Conservation (phyloP, 2,329 filamentous ascomycete species). For the Neofusicoccum umdonicola region DNA sequence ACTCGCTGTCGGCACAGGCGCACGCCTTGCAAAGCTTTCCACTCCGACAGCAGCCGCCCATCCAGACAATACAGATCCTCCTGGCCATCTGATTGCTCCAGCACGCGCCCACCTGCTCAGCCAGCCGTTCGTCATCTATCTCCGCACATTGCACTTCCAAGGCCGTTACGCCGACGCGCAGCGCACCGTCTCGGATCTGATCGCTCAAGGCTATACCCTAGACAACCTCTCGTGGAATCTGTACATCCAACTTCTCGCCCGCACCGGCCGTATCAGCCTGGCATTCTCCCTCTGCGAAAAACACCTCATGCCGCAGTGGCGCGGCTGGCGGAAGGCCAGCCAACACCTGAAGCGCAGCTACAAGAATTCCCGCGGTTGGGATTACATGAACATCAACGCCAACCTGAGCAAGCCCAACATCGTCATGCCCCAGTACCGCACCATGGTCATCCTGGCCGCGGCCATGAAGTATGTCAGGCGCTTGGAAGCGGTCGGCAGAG, state of each 20-base stretch:
- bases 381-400: slow-evolving; percentile 31
- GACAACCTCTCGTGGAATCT: slow-evolving; percentile 79
- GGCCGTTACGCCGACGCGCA: slow-evolving; percentile 43
- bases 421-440: slow-evolving; percentile 43
- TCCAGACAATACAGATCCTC: slow-evolving; percentile 23
- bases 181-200: slow-evolving; percentile 54
- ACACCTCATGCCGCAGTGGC: slow-evolving; percentile 75
- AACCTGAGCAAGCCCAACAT: slow-evolving; percentile 25
- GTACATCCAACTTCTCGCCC: slow-evolving; percentile 66
- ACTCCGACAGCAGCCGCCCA: background rate
- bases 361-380: slow-evolving; percentile 24
- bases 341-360: slow-evolving; percentile 24
- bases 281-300: slow-evolving; percentile 75
- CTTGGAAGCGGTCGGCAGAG: slow-evolving; percentile 32
- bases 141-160: slow-evolving; percentile 52
- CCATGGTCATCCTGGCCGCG: slow-evolving; percentile 42
- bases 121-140: slow-evolving; percentile 50
- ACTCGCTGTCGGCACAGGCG: slow-evolving; percentile 44
- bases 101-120: slow-evolving; percentile 50
- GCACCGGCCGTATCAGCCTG: slow-evolving; percentile 57
- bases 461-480: slow-evolving; percentile 35
- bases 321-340: slow-evolving; percentile 60
- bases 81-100: slow-evolving; percentile 19
- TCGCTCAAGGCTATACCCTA: slow-evolving; percentile 67
- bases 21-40: slow-evolving; percentile 33